phyloP scores from a whole-genome alignment of 1,284 basidiomycete genomes.

The Porogramme epimiltina region DNA sequence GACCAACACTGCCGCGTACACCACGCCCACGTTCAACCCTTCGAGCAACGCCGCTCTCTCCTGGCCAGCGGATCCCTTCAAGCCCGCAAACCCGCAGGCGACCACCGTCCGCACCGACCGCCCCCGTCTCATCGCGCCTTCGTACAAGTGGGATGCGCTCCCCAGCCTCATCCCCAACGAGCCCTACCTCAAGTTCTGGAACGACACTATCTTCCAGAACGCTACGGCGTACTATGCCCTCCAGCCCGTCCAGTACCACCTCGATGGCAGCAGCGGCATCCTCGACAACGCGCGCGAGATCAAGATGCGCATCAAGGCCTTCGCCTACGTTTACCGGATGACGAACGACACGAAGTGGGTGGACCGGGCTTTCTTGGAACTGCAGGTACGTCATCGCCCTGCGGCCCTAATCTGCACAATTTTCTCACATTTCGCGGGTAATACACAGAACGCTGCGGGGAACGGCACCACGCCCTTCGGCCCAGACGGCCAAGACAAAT shows the following conservation, averaged over 20 bases:
- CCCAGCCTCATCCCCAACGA: conserved; percentile 78
- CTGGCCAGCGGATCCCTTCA: conserved; percentile 81
- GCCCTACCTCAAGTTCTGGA: conserved; percentile 90
- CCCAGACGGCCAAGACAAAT: conserved; percentile 55
- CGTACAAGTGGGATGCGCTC: conserved; percentile 91
- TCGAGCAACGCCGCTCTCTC: conserved; percentile 48
- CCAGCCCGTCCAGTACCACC: conserved; percentile 67
- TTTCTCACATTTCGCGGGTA: neutral
- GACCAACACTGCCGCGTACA: conserved; percentile 82
- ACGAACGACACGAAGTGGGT: conserved; percentile 89
- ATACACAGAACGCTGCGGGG: conserved; percentile 65
- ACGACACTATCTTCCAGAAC: conserved; percentile 89
- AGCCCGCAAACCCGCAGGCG: conserved; percentile 62
- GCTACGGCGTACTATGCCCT: conserved; percentile 70
- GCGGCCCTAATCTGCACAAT: neutral
- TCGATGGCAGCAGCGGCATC: conserved; percentile 89
- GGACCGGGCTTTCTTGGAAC: conserved; percentile 83
- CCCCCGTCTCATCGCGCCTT: conserved; percentile 91
- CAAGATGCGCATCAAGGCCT: conserved; percentile 91
- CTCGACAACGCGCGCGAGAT: conserved; percentile 90
- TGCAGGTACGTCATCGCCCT: conserved; percentile 55
- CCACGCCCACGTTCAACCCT: conserved; percentile 70
- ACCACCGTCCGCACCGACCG: conserved; percentile 75
- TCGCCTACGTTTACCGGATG: conserved; percentile 89
- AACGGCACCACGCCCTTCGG: conserved; percentile 68